Conservation (phyloP, 225 moss, liverwort and hornwort species). For the Climacium dendroides region DNA sequence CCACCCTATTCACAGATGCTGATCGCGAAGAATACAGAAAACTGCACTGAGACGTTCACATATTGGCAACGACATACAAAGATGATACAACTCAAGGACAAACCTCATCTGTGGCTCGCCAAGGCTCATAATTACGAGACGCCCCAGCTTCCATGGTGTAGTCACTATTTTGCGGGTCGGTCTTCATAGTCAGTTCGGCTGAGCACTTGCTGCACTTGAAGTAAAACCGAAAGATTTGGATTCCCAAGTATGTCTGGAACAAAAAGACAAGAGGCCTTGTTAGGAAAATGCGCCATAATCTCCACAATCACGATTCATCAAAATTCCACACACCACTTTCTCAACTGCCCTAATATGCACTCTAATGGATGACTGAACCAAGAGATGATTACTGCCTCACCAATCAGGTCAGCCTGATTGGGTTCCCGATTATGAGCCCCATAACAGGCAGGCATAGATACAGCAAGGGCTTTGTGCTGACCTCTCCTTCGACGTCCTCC, state of each 20-base stretch:
- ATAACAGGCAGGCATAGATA: not conserved
- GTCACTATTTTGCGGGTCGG: slow-evolving; percentile 84
- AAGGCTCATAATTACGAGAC: slow-evolving; percentile 83
- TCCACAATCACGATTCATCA: not conserved
- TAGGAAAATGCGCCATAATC: not conserved
- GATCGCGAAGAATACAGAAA: not conserved
- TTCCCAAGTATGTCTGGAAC: slow-evolving; percentile 69
- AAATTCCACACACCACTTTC: not conserved
- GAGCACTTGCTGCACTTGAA: slow-evolving; percentile 84
- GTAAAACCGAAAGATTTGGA: slow-evolving; percentile 75
- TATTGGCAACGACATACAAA: not conserved
- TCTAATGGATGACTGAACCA: not conserved
- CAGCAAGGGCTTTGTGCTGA: not conserved
- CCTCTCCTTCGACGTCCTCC: slow-evolving; percentile 69
- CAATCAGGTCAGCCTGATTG: not conserved
- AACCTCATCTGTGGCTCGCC: slow-evolving; percentile 93
- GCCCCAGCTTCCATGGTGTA: slow-evolving; percentile 86
- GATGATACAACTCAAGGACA: not conserved
- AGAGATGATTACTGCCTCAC: not conserved
- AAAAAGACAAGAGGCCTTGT: not conserved
- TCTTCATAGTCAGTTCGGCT: slow-evolving; percentile 80
- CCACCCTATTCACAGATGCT: not conserved
- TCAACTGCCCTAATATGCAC: not conserved
- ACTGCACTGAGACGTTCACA: not conserved
- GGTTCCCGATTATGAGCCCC: not conserved